These are phyloP conservation scores for Volvox carteri DNA, from an alignment of 163 green algal species.

Conservation along the genomic window DNA sequence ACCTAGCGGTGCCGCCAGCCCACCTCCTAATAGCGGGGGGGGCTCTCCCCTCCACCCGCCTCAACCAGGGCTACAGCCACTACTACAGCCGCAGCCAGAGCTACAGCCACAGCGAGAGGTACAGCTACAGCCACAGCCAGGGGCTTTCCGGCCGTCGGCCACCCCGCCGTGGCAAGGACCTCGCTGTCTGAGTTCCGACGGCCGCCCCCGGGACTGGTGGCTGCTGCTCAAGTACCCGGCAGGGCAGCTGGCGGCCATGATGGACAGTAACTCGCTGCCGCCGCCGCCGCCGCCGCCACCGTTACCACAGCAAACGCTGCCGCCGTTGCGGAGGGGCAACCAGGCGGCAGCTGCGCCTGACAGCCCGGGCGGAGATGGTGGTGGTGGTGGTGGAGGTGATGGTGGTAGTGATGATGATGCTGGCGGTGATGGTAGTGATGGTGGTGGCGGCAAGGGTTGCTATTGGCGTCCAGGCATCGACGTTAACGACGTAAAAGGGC, in stretches of 20 bases:
- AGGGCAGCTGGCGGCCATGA: neutral
- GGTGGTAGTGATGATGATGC: neutral
- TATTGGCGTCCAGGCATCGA: neutral
- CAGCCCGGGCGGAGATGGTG: neutral
- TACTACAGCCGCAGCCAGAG: neutral
- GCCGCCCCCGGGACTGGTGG: conserved; percentile 16
- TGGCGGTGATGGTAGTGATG: no score
- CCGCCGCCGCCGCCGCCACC: neutral
- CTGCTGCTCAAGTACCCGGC: conserved; percentile 32
- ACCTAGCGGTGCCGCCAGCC: no score
- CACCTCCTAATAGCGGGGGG: no score
- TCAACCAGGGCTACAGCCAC: no score
- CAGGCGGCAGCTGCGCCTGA: no score
- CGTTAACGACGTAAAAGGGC: conserved; percentile 12
- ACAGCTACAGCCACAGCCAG: neutral
- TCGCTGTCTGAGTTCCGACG: neutral
- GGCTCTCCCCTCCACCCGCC: no score
- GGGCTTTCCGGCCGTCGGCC: neutral
- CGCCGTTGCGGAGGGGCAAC: no score
- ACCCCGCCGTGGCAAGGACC: neutral
- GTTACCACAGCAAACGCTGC: no score
- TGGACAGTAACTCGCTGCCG: conserved; percentile 14
- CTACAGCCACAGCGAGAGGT: neutral
- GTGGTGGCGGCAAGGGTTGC: neutral
- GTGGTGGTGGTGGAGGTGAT: neutral